Evolutionary conservation across 768 basidiomycete species (phyloP), one percentile per base, ranked within the genome.

Genomic region (Porphyrellus cyaneotinctus): DNA sequence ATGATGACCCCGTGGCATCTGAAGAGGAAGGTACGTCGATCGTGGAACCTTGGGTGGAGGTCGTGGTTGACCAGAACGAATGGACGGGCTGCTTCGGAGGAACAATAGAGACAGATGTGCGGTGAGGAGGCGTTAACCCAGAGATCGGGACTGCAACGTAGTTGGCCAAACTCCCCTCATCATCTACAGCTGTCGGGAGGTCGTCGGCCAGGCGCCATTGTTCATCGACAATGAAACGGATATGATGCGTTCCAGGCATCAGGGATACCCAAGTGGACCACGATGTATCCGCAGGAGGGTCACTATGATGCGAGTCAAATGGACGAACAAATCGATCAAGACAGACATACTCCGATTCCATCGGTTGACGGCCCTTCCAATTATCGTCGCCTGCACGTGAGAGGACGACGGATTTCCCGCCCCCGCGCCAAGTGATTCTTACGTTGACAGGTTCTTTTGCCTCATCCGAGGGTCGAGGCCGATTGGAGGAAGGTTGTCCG

Each of bases 171-270:
- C 87, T 88, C 30, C 95, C 95, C 62, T 93, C 89, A 66, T 97
- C 94, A 65, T 94, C 92, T 43, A 95, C 92, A 1, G 92, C 92
- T 23, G 88, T 85, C 7, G 90, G 88, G n/a, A 85, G 78, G 57
- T 89, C 83, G 57, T 86, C 79, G 3, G 87, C 81, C 8, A 88
- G 82, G 55, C 87, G 82, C 84, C 87, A 92, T 42, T 84, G 80
- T 43, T 88, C 90, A 67, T 98, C 95, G 54, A 98, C 90, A 58
- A 97, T 82, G 76, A 97, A 98, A 52, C 94, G 91, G 66, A 97
- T 79, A 58, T 94, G 90, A 65, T 97, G 93, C 0, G 93, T 93
- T 15, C 95, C 95, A 0, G 93, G 92, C 11, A 83, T 81, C 1
- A 98, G 80, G 6, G 75, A 62, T 24, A 85, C 72, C 60, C 65